A percentile compares a stretch with the other conserved stretches of the same genome.
These are phyloP conservation scores for Colletotrichum siamense DNA, from an alignment of 2,329 filamentous ascomycete genomes.

Conservation along the genomic window DNA sequence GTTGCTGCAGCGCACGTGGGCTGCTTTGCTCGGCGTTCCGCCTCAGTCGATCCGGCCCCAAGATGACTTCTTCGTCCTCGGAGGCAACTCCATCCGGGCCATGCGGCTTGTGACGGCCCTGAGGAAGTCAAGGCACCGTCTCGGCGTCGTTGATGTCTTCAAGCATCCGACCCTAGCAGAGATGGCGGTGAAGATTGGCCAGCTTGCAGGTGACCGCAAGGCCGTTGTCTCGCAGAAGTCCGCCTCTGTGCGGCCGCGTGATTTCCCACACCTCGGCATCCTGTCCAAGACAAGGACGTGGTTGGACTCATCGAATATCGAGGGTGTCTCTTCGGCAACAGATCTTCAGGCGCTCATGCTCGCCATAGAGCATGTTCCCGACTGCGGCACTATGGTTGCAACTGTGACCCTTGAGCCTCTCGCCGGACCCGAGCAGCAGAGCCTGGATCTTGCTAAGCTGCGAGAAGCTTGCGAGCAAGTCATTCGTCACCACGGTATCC, in stretches of 20 bases:
- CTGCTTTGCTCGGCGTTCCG: neutral
- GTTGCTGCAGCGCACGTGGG: neutral
- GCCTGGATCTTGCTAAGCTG: neutral
- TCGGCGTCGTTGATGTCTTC: neutral
- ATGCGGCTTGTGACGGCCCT: neutral
- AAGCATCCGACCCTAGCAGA: neutral
- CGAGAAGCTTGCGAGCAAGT: neutral
- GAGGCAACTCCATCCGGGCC: neutral
- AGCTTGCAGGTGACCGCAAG: neutral
- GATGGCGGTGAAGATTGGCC: neutral
- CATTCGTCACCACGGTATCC: neutral
- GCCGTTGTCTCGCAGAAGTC: neutral
- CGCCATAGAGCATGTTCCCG: neutral
- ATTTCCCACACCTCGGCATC: fast-evolving
- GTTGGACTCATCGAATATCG: neutral
- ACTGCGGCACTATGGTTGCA: neutral
- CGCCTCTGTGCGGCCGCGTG: neutral
- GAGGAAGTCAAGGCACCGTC: neutral
- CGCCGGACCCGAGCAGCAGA: neutral
- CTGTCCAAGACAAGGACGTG: neutral
- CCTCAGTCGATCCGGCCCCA: neutral
- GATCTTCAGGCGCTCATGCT: neutral
- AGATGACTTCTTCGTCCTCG: neutral
- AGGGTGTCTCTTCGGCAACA: neutral
- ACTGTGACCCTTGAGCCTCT: neutral